These are phyloP conservation scores for Marchantia paleacea DNA, from an alignment of 225 moss, liverwort and hornwort genomes.

Conservation along the genomic window DNA sequence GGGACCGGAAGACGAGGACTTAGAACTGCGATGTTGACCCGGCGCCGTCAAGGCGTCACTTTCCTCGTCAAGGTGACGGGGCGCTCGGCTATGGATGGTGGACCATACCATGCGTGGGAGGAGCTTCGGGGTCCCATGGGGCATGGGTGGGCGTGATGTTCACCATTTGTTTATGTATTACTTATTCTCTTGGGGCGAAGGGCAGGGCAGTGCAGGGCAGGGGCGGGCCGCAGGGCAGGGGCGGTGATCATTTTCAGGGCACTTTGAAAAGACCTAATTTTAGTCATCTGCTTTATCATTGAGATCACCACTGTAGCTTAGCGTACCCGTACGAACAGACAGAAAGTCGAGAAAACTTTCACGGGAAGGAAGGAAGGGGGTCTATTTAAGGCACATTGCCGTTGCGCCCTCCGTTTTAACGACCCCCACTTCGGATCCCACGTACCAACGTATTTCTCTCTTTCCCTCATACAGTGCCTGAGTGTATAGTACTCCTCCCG, in stretches of 20 bases:
- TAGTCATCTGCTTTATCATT: slow-evolving; percentile 4
- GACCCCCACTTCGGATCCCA: background rate
- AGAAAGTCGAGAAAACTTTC: slow-evolving; percentile 1
- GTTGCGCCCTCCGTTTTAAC: slow-evolving; percentile 6
- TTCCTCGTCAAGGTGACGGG: slow-evolving; percentile 7
- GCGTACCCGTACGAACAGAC: slow-evolving; percentile 5
- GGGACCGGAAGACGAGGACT: background rate
- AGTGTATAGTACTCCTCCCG: background rate
- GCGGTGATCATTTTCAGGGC: slow-evolving; percentile 8
- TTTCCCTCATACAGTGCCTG: background rate
- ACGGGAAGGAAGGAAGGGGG: background rate
- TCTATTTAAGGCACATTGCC: slow-evolving; percentile 6
- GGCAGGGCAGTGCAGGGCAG: background rate
- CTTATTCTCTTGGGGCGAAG: background rate
- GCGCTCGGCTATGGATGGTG: slow-evolving; percentile 2
- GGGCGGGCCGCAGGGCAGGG: background rate
- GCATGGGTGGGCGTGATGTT: background rate
- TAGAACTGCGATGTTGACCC: background rate
- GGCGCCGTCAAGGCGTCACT: slow-evolving; percentile 12
- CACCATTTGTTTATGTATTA: background rate
- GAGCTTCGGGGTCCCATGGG: background rate
- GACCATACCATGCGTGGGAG: slow-evolving; percentile 13
- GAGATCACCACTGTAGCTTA: background rate
- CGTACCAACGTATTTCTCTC: background rate
- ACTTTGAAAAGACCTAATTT: background rate